phyloP scores from a whole-genome alignment of 78 protist species.

The Dictyostelium capitatum region DNA sequence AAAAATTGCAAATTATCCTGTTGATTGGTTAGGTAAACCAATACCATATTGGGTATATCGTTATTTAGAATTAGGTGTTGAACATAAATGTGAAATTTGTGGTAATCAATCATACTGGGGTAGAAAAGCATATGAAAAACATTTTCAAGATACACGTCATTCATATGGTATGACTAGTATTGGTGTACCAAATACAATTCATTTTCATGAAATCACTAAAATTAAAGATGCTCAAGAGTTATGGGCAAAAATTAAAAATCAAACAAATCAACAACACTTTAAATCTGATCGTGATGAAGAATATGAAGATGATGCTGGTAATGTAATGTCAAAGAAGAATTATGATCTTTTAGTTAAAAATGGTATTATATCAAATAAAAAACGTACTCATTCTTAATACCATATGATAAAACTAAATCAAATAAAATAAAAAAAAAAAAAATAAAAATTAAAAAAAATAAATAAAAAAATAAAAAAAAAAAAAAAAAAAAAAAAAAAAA shows the following conservation, averaged over 20 bases:
- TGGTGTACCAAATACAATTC: conserved; percentile 92
- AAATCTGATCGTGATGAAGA: conserved; percentile 94
- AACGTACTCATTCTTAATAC: neutral
- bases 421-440: too few species aligned
- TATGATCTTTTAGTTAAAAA: conserved; percentile 93
- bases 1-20: conserved; percentile 92
- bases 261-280: conserved; percentile 59
- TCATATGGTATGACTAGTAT: conserved; percentile 95
- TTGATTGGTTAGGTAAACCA: conserved; percentile 98
- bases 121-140: conserved; percentile 93
- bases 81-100: conserved; percentile 98
- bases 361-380: conserved; percentile 84
- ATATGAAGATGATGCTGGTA: conserved; percentile 96
- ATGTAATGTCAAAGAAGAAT: conserved; percentile 93
- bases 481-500: too few species aligned
- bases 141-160: conserved; percentile 96
- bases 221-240: conserved; percentile 93
- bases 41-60: conserved; percentile 99
- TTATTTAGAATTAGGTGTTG: conserved; percentile 94
- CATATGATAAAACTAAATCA: too few species aligned
- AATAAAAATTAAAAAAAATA: too few species aligned
- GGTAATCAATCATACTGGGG: conserved; percentile 96
- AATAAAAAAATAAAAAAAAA: too few species aligned
- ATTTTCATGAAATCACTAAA: conserved; percentile 94
- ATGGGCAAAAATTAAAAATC: conserved; percentile 71